Base-by-base conservation (phyloP, 208 protist species). In the Trypanosomatidae sp. region DNA sequence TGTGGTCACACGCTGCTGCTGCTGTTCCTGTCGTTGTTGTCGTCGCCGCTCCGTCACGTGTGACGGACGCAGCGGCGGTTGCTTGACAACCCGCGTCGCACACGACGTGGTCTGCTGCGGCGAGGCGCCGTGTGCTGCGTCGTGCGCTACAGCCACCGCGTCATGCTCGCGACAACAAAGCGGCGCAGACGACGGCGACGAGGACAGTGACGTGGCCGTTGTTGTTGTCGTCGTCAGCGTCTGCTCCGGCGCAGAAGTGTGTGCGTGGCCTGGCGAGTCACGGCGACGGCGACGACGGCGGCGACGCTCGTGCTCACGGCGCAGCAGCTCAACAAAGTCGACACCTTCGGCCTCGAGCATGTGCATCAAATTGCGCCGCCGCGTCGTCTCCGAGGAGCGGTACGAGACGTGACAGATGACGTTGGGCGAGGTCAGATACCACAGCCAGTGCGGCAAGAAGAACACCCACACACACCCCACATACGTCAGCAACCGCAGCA, bases 361-460 rank as follows among this genome's bases (percentile, higher is more conserved):
- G 13, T 56, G 61, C 22, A 73, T 35, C 8, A 80, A 53, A 37
- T 80, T 71, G 22, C 62, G 60, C 33, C 32, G 28, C 37, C 59
- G 56, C 19, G 73, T 77, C 4, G 48, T 58, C 35, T 66, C 43
- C 0, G 65, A 72, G 38, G 53, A 65, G 43, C 74, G 64, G 53
- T 83, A 83, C 4, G 68, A 60, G 15, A 83, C 74, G 30, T 60
- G 69, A 7, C 62, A 69, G 16, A 83, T 79, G 22, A 83, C 66
- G 53, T 71, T 76, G 6, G 69, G 40, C 2, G 74, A 83, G 23
- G 66, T 71, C 13, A 83, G 43, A 55, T 84, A 84, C 71, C 74
- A 84, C 69, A 50, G 67, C 37, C 60, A 55, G 40, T 71, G 66
- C n/a, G 70, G 63, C 6, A 84, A 25, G 21, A 79, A 79, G 50